These are phyloP conservation scores for Colletotrichum sp. DNA, from an alignment of 2,329 filamentous ascomycete genomes.

Conservation along the genomic window DNA sequence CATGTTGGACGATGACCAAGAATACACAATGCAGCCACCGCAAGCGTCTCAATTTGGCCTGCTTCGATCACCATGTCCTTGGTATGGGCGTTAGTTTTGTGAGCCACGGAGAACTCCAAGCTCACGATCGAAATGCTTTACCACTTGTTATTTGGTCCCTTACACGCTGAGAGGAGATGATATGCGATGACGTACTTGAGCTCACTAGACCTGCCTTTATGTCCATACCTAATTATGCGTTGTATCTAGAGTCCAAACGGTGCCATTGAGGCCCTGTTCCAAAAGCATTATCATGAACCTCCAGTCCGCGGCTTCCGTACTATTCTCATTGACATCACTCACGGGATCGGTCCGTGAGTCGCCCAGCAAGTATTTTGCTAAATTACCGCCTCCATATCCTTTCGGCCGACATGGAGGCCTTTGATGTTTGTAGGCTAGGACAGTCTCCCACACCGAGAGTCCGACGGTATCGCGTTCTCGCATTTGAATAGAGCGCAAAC, in stretches of 20 bases:
- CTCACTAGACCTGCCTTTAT: neutral
- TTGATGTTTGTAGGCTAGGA: neutral
- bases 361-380: neutral
- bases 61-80: neutral
- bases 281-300: neutral
- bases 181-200: neutral
- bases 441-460: neutral
- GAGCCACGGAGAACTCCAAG: neutral
- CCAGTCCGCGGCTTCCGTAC: neutral
- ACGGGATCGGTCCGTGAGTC: neutral
- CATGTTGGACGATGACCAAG: neutral
- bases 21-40: neutral
- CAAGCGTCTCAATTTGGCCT: neutral
- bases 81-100: neutral
- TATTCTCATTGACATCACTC: neutral
- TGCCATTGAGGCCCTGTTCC: neutral
- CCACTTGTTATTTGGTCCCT: neutral
- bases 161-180: neutral
- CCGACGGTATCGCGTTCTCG: neutral
- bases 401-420: neutral
- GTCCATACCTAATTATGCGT: neutral
- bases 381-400: neutral
- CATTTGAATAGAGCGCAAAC: neutral
- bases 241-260: neutral
- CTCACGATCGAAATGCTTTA: neutral